A percentile compares a stretch with the other conserved stretches of the same genome.
Conservation (phyloP, 129 eudicot genomes). For the Flaveria brownii region DNA sequence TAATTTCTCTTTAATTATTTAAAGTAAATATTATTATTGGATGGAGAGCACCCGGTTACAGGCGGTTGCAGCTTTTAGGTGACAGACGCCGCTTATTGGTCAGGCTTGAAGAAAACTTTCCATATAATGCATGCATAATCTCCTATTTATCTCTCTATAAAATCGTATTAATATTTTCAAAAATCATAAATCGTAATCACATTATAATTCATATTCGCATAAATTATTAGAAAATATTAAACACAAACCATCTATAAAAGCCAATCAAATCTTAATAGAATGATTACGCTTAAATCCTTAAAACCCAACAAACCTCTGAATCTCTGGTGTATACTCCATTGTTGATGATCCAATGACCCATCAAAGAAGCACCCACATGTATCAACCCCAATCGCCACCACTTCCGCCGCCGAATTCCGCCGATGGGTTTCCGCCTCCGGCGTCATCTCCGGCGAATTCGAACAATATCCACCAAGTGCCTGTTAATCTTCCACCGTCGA, state of each 20-base stretch:
- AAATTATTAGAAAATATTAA: background rate
- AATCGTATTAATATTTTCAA: background rate
- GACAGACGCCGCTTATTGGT: constrained; percentile 38
- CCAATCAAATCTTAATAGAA: background rate
- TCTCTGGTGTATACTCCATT: background rate
- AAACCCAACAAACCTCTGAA: constrained; percentile 1
- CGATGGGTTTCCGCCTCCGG: constrained; percentile 13
- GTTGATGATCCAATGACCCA: constrained; percentile 8
- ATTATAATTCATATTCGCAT: constrained; percentile 6
- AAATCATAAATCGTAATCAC: constrained; percentile 1
- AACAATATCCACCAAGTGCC: background rate
- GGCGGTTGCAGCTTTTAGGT: constrained; percentile 18
- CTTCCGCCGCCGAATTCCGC: constrained; percentile 2
- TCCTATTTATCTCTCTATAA: background rate
- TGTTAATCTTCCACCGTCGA: constrained; percentile 19
- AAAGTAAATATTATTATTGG: background rate
- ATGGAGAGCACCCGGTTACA: background rate
- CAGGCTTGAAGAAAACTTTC: constrained; percentile 32
- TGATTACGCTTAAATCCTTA: background rate
- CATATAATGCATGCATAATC: constrained; percentile 50
- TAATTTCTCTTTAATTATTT: too few species aligned
- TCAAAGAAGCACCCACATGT: constrained; percentile 17
- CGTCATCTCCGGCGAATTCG: constrained; percentile 17
- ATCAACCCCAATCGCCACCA: constrained; percentile 26
- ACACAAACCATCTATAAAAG: background rate